phyloP scores from a whole-genome alignment of 495 filamentous ascomycete genomes.

The Penicillium paxilli region DNA sequence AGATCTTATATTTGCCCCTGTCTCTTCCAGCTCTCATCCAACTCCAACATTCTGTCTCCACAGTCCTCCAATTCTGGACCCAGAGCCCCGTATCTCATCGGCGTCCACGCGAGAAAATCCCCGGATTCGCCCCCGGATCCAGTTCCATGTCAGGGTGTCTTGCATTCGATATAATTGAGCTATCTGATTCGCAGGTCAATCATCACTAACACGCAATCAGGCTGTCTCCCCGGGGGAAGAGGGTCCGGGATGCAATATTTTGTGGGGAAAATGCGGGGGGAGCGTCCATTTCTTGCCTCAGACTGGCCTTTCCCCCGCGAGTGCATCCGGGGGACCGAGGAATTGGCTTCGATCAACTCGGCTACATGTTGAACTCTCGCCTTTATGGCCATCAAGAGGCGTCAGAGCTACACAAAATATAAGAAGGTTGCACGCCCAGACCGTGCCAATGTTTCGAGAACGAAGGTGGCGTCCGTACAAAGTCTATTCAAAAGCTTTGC shows the following conservation, averaged over 20 bases:
- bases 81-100: not conserved
- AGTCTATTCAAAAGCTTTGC: constrained; percentile 9
- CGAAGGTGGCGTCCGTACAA: constrained; percentile 2
- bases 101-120: not conserved
- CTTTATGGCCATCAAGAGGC: not conserved
- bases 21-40: too few species aligned
- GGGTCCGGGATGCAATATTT: constrained; percentile 5
- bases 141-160: not conserved
- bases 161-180: not conserved
- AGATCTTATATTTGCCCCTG: too few species aligned
- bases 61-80: not conserved
- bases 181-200: constrained; percentile 3
- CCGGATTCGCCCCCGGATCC: not conserved
- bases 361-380: constrained; percentile 5
- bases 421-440: constrained; percentile 7
- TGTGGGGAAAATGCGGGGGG: constrained; percentile 13
- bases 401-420: not conserved
- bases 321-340: constrained; percentile 3
- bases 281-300: constrained; percentile 1
- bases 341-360: not conserved
- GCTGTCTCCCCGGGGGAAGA: constrained; percentile 3
- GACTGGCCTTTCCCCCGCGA: constrained; percentile 5
- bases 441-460: not conserved
- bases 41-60: not conserved
- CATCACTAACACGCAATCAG: not conserved